Base-by-base conservation (phyloP, 441 rosid genomes). In the Populus tomentosa region DNA sequence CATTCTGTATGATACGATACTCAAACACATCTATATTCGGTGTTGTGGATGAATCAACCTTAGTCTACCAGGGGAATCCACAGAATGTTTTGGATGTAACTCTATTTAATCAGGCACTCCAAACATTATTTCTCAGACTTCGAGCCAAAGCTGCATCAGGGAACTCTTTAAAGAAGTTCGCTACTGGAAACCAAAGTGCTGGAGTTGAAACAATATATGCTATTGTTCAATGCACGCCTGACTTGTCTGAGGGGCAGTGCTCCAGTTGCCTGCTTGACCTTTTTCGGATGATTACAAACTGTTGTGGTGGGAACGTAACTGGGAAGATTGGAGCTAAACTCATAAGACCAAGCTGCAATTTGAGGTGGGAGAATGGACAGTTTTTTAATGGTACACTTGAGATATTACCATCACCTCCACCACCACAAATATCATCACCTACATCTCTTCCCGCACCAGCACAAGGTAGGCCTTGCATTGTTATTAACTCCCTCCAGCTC, bases 1-100 rank as follows among this genome's bases (percentile, higher is more conserved):
- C 82, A 1, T 30, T 72, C 62, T 91, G 90, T 72, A 78, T 83
- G 88, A 77, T 89, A 14, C 84, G 89, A 14, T 87, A 86, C 77
- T 86, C 93, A 3, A 81, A 85, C 80, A 61, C 70, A 11, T 70
- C 82, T 2, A 71, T 84, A 1, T 80, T 72, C 20, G 81, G 83
- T 1, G 50, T 5, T 1, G 1, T 40, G 50, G 86, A 83, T n/a
- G 59, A 10, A 14, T 1, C 5, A 5, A 76, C 81, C 20, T 14
- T 61, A 26, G 28, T 35, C 32, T 33, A 6, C 1, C 1, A 67
- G 65, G 50, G 36, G 71, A 86, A 81, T 70, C 0, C 0, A 4
- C 24, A 33, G 1, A 85, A 83, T 38, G 86, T 77, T 0, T 42
- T 84, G 5, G 80, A 90, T 50, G 70, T 50, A 6, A 79, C 42